Percentiles rank a stretch among this genome's conserved stretches.
Evolutionary conservation across 306 rosid species (phyloP).

Genomic region (Cucumis cinereus): DNA sequence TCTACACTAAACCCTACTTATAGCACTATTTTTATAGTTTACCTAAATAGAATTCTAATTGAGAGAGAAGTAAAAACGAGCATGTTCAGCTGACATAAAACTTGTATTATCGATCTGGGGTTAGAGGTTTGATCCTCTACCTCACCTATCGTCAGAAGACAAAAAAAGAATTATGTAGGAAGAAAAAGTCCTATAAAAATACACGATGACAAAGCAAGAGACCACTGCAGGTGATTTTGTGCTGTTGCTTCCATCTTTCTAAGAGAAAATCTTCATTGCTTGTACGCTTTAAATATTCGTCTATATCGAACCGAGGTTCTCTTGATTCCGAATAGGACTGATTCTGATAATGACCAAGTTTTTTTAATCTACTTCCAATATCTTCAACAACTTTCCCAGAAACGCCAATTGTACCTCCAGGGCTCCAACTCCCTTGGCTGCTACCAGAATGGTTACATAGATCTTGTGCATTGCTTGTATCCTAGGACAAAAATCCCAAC

Average conservation of each 20-base stretch:
- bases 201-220: conserved; percentile 46
- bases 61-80: too few relatives aligned
- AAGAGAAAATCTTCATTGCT: conserved; percentile 46
- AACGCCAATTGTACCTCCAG: conserved; percentile 25
- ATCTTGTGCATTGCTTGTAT: conserved; percentile 18
- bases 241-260: conserved; percentile 58
- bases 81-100: too few relatives aligned
- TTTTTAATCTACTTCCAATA: conserved; percentile 23
- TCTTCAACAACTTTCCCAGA: conserved; percentile 35
- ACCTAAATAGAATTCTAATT: neutral
- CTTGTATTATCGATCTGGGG: too few relatives aligned
- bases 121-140: too few relatives aligned
- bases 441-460: conserved; percentile 40
- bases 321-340: conserved; percentile 29
- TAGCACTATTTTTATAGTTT: neutral
- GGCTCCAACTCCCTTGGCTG: conserved; percentile 93
- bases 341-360: conserved; percentile 13
- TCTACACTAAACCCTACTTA: too few relatives aligned
- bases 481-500: conserved; percentile 28
- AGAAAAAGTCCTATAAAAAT: conserved; percentile 23
- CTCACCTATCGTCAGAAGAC: too few relatives aligned
- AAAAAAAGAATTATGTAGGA: too few relatives aligned
- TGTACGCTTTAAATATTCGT: conserved; percentile 50
- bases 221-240: conserved; percentile 49
- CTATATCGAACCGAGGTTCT: conserved; percentile 37